Base-by-base conservation (phyloP, 2,329 filamentous ascomycete species). In the Ceratocystis albifundus region DNA sequence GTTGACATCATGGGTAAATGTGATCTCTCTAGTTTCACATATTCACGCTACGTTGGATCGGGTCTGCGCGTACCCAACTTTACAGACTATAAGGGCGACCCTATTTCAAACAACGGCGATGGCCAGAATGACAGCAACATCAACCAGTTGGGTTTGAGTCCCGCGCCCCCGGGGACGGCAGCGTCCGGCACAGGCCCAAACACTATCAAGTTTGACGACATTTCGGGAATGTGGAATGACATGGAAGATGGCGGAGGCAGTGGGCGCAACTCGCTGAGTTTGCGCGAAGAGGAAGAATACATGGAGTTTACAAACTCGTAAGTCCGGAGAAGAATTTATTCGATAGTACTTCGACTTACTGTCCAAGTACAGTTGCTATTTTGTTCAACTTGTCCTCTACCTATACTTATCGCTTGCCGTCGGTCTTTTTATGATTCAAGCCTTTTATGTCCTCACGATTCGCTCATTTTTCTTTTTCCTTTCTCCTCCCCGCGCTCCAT, bases 251-350 rank as follows among this genome's bases (percentile, higher is more conserved):
- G 88, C 72, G 88, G 88, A 65, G 86, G 82, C 68, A 89, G 84
- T 72, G 87, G 86, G 66, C 82, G 85, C 57, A 80, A 80, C 28
- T 78, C 80, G 5, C 80, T 89, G 72, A 86, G 87, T 74, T 90
- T 96, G 77, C 96, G 96, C 76, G 92, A 96, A 75, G 92, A 96
- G 76, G 92, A 96, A 71, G 92, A 96, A 77, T 96, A 89, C 73
- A 95, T 96, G 89, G 89, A 94, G 70, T 76, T 85, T 70, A 82
- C 77, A 67, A 76, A 78, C 71, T 78, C 76, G 30, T 57, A 57
- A 22, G 22, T 20, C 22, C 45, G 1, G 22, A n/a, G n/a, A 41
- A 41, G 36, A 41, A 41, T 41, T 41, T 15, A 15, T 15, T 41
- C 12, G 36, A 15, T 41, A 15, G 36, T 15, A 15, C 36, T 41